Base-by-base conservation (phyloP, 2,329 filamentous ascomycete genomes). In the Fusarium floridanum region DNA sequence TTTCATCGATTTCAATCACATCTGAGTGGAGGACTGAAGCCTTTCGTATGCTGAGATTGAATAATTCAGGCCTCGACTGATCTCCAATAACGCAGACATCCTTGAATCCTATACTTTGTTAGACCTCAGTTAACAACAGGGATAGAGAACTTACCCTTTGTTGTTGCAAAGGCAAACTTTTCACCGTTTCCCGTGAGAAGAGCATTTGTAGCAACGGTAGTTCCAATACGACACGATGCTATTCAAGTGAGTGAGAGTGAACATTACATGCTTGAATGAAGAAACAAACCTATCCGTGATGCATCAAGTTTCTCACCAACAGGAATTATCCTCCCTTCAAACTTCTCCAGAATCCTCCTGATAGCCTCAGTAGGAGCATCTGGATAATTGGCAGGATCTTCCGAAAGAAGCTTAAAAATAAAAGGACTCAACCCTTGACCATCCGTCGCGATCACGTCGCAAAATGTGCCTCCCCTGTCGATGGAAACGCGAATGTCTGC, bases 11-110 rank as follows among this genome's bases (percentile, higher is more conserved):
- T 82, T 94, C 92, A 12, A 94, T 81, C 0, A 94, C 92, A 48
- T 84, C 87, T 69, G 91, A 88, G 80, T 94, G 93, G 1, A 95
- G 85, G 9, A 91, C 89, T 66, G 92, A 89, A 1, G 92, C 89
- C 74, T 92, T 92, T 64, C 87, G 85, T 61, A 94, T 92, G 29
- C 89, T 89, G 16, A 95, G 84, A 77, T 93, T 92, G 73, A 94
- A 95, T 62, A 95, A 91, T 72, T 92, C 90, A 4, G 92, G 92
- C 34, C 93, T 86, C 7, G 89, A 90, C 81, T 94, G 92, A 77
- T 94, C 93, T 4, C 93, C 92, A 79, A 95, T 94, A 64, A 89
- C 86, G n/a, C 94, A 85, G 71, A 92, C 91, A 78, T 94, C 92
- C 72, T 90, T 91, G 82, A 94, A 94, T 0, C 81, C 78, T 79